Evolutionary conservation across 2,329 filamentous ascomycete species (phyloP).

Genomic region (Arachnopeziza araneosa): DNA sequence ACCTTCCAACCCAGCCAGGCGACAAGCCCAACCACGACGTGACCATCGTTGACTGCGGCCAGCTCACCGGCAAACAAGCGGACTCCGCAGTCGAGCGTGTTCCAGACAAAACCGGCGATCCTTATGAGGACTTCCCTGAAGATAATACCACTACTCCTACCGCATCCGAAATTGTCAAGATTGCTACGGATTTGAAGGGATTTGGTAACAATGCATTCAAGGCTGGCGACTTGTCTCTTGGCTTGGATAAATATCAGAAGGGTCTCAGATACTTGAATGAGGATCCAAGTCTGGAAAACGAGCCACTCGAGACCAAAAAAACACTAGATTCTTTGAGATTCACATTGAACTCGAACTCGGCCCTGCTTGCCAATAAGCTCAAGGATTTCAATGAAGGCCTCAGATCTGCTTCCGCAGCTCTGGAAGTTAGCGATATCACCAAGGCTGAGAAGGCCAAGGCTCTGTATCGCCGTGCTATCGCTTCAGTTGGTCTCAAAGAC

Average conservation of each 20-base stretch:
- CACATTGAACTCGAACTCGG: conserved; percentile 81
- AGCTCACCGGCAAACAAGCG: conserved; percentile 69
- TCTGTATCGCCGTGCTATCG: conserved; percentile 74
- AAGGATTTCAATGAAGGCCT: conserved; percentile 64
- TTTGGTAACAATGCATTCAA: conserved; percentile 94
- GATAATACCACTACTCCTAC: conserved; percentile 59
- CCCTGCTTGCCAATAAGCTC: conserved; percentile 80
- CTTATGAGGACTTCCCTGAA: conserved; percentile 93
- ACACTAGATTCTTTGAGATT: conserved; percentile 73
- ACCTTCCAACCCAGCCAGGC: conserved; percentile 63
- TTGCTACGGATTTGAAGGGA: conserved; percentile 80
- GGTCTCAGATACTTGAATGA: conserved; percentile 84
- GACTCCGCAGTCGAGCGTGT: conserved; percentile 60
- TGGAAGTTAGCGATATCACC: conserved; percentile 59
- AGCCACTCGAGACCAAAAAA: conserved; percentile 60
- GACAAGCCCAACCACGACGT: conserved; percentile 76
- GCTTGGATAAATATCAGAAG: conserved; percentile 91
- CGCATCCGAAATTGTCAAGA: conserved; percentile 66
- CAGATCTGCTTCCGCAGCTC: conserved; percentile 65
- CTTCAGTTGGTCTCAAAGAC: conserved; percentile 71
- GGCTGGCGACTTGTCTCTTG: conserved; percentile 59
- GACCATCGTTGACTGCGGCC: conserved; percentile 76
- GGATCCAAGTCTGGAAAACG: conserved; percentile 68
- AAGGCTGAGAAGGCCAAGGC: conserved; percentile 86
- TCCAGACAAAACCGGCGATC: conserved; percentile 78